Percentiles rank a stretch among this genome's conserved stretches.
Conservation (phyloP, 73 alveolate genomes). For the Uronychia setigera region DNA sequence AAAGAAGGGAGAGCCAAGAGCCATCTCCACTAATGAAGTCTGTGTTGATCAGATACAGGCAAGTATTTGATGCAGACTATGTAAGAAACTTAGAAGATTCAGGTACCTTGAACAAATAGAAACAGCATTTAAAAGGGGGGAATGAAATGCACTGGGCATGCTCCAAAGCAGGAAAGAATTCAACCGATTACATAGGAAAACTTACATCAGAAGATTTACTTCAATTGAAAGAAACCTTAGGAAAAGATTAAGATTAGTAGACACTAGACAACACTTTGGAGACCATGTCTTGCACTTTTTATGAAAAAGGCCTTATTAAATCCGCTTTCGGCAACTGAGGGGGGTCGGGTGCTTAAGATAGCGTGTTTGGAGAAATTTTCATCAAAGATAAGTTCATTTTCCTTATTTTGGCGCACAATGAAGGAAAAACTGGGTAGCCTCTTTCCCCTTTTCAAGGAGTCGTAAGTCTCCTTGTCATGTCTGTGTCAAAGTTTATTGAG, state of each 20-base stretch:
- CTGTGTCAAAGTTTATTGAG: not conserved
- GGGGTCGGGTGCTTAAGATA: not conserved
- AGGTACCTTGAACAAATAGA: not conserved
- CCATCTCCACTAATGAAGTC: not conserved
- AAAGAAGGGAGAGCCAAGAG: not conserved
- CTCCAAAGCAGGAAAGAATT: not conserved
- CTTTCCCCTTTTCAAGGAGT: not conserved
- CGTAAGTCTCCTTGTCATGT: not conserved
- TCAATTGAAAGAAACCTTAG: not conserved
- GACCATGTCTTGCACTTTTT: not conserved
- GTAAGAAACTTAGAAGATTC: not conserved
- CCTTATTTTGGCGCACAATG: not conserved
- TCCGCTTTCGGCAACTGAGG: not conserved
- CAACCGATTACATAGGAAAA: not conserved
- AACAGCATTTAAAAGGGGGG: not conserved
- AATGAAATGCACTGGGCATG: not conserved
- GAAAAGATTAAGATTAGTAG: not conserved
- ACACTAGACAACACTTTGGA: not conserved
- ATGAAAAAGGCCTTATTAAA: not conserved
- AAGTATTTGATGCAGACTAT: not conserved
- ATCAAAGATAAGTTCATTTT: not conserved
- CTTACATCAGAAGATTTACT: not conserved
- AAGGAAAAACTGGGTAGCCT: not conserved
- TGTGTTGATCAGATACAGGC: not conserved
- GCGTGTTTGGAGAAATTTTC: not conserved